Base-by-base conservation (phyloP, 1,284 basidiomycete genomes). In the Apiotrichum siamense region DNA sequence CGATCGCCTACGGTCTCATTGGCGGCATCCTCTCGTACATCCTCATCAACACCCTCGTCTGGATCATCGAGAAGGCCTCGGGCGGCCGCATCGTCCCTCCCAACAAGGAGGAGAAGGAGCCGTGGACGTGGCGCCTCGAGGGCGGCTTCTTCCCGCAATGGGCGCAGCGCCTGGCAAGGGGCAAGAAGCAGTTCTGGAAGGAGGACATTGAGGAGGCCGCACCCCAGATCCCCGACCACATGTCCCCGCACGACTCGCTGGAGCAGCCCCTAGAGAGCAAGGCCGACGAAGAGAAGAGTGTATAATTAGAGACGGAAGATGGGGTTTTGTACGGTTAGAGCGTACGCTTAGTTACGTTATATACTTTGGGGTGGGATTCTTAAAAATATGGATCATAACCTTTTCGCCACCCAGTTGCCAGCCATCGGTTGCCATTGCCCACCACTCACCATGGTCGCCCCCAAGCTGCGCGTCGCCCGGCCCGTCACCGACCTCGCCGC, bases 1-100 rank as follows among this genome's bases (percentile, higher is more conserved):
- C 55, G 37, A 57, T 57, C 43, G 55, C 55, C n/a, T 54, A 57
- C 49, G 55, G 55, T 29, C 55, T 57, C 13, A 57, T 57, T n/a
- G 55, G 46, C 20, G 55, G 55, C 31, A 49, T 57, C 43, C 31
- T 43, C 24, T 50, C 47, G 32, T 57, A 57, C 55, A 50, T 52
- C 36, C 32, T 57, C 41, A 50, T 57, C 51, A 57, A 57, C 49
- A 37, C 33, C 13, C 27, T 44, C 39, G 55, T 57, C 7, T 57
- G 49, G 48, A 1, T 46, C 12, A 41, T 57, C 33, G 55, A 57
- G 51, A 48, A 39, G 18, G 51, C 36, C 1, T 38, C 49, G 0
- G 38, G 51, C 7, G 55, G 55, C 38, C 42, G 44, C 15, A 50
- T 57, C 26, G 23, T 23, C 1, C 51, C 55, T 2, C 43, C 46